A percentile compares a stretch with the other conserved stretches of the same genome.
Conservation (phyloP, 106 monocot genomes). For the Triglochin maritima region DNA sequence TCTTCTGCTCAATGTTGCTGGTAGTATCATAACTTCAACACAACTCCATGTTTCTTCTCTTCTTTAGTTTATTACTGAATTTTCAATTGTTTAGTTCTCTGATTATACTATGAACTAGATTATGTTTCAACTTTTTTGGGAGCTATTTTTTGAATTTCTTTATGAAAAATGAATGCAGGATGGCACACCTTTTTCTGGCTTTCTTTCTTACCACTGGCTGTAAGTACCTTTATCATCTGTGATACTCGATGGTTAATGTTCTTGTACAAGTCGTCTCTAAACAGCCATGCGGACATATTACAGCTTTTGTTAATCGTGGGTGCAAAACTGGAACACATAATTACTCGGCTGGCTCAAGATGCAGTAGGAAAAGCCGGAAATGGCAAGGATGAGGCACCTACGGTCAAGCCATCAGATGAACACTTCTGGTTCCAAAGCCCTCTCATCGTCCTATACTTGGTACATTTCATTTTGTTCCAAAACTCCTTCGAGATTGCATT, state of each 20-base stretch:
- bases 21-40: conserved; percentile 17
- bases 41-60: too few relatives aligned
- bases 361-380: neutral
- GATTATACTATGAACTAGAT: too few relatives aligned
- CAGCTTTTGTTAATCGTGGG: conserved; percentile 80
- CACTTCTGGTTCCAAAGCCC: conserved; percentile 71
- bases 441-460: conserved; percentile 49
- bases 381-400: neutral
- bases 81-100: too few relatives aligned
- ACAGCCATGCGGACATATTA: neutral
- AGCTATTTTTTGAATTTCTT: too few relatives aligned
- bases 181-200: conserved; percentile 93
- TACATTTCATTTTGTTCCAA: conserved; percentile 88
- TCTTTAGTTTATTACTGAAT: neutral
- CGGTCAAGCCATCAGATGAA: conserved; percentile 59
- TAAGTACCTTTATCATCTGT: conserved; percentile 31
- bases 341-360: conserved; percentile 62
- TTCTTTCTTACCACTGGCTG: conserved; percentile 75
- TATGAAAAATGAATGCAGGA: conserved; percentile 35
- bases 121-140: too few relatives aligned
- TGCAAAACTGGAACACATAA: conserved; percentile 78
- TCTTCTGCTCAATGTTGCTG: conserved; percentile 62
- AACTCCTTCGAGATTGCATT: conserved; percentile 87
- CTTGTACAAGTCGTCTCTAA: neutral
- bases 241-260: neutral